Evolutionary conservation across 257 asterid species (phyloP).

Genomic region (Vinca minor): DNA sequence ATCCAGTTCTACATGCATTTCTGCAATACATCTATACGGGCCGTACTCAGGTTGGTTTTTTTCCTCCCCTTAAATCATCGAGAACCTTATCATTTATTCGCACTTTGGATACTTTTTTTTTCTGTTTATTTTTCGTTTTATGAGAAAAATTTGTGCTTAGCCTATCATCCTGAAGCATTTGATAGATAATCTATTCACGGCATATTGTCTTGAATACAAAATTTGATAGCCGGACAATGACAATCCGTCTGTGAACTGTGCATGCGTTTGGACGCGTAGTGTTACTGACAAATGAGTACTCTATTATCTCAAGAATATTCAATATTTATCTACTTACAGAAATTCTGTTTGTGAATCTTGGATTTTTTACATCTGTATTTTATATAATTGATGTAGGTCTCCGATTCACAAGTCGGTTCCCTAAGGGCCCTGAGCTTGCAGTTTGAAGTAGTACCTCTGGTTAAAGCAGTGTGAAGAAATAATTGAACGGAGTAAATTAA

Average conservation of each 20-base stretch:
- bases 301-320: background rate
- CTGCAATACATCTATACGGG: slow-evolving; percentile 79
- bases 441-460: slow-evolving; percentile 55
- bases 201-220: background rate
- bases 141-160: background rate
- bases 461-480: slow-evolving; percentile 72
- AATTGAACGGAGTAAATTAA: slow-evolving; percentile 55
- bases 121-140: background rate
- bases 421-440: slow-evolving; percentile 55
- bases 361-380: slow-evolving; percentile 9
- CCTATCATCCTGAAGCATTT: background rate
- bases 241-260: background rate
- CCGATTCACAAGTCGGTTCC: slow-evolving; percentile 54
- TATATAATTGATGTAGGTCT: slow-evolving; percentile 40
- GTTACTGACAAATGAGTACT: background rate
- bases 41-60: slow-evolving; percentile 50
- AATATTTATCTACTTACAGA: background rate
- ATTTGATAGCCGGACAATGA: background rate
- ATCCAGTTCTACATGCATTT: slow-evolving; percentile 61
- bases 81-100: background rate
- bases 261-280: background rate
- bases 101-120: background rate
- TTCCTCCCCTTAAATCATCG: slow-evolving; percentile 5
- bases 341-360: background rate
- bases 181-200: background rate